Evolutionary conservation across 176 grass and related monocot species (phyloP), one percentile per base, ranked within the genome.

Genomic region (Pontederia paniculata): DNA sequence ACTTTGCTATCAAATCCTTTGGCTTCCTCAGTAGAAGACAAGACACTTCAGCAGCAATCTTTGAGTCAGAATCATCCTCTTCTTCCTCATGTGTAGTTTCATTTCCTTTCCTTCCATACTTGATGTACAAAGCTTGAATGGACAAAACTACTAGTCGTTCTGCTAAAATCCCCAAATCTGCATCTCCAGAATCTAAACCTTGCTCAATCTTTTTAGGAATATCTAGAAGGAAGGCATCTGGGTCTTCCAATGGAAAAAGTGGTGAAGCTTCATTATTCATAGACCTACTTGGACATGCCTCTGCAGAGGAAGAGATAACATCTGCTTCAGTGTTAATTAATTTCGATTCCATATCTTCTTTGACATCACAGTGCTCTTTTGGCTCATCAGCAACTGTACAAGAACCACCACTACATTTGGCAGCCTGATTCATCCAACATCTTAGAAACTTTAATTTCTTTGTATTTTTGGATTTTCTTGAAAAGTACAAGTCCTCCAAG

Each of bases 401-500:
- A 25, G 55, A 70, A 67, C 45, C 57, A 77, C 25, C 44, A 73
- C 60, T 75, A 22, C 66, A 70, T 42, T 55, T 57, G 44, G 76
- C 77, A 67, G 82, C 72, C 78, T 91, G 93, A 65, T 70, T 91
- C 72, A 79, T 80, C 93, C 86, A 98, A 56, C 93, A 98, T 81
- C 88, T 98, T 65, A 98, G 52, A 81, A 91, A 98, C 60, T 81
- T 73, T 25, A 98, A 25, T 48, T 88, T 98, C 66, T 98, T 88
- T 5, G 78, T 76, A 63, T 63, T 72, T 52, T 74, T 48, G 12
- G 53, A 65, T 73, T 81, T 80, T 62, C 68, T 82, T 52, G 60
- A 53, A 23, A 91, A 91, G 73, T 91, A 98, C 41, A 91, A 28
- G 45, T 98, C 77, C 68, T 76, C 78, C 55, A 98, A 73, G 57